These are phyloP conservation scores for Rhizomucor miehei DNA, from an alignment of 371 early-diverging fungal genomes.

Conservation along the genomic window DNA sequence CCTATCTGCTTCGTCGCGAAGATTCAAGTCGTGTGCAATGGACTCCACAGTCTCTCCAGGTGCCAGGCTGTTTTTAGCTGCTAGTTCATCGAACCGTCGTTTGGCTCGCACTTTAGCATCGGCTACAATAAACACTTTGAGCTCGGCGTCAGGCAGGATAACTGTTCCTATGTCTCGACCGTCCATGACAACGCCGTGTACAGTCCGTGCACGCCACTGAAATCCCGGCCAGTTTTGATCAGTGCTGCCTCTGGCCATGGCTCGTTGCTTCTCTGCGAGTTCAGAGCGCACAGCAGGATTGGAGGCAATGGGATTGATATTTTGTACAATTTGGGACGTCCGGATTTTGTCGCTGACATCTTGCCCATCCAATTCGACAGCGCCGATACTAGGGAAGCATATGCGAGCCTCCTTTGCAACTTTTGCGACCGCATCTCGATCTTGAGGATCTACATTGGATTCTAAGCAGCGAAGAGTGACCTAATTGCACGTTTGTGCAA, in stretches of 20 bases:
- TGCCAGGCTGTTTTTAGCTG: constrained; percentile 12
- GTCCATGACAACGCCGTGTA: constrained; percentile 85
- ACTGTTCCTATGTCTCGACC: constrained; percentile 93
- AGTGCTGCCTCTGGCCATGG: constrained; percentile 24
- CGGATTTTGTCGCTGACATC: constrained; percentile 74
- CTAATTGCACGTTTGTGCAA: no score
- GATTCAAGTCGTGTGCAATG: constrained; percentile 60
- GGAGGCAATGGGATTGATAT: constrained; percentile 71
- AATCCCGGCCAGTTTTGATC: constrained; percentile 22
- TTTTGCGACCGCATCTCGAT: constrained; percentile 26
- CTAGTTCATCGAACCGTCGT: constrained; percentile 70
- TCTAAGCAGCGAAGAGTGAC: constrained; percentile 56
- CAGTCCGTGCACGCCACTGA: constrained; percentile 6
- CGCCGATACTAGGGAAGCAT: constrained; percentile 28
- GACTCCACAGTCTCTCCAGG: constrained; percentile 43
- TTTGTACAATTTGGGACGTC: constrained; percentile 57
- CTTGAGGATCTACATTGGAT: constrained; percentile 29
- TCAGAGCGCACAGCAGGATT: constrained; percentile 61
- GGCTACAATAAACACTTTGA: constrained; percentile 88
- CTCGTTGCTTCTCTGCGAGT: constrained; percentile 63
- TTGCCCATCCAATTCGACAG: constrained; percentile 56
- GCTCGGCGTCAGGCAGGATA: constrained; percentile 85
- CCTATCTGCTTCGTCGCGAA: constrained; percentile 78
- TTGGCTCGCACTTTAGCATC: constrained; percentile 72
- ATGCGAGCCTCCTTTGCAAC: constrained; percentile 22